Conservation (phyloP, 345 rosid species). For the Corymbia maculata region DNA sequence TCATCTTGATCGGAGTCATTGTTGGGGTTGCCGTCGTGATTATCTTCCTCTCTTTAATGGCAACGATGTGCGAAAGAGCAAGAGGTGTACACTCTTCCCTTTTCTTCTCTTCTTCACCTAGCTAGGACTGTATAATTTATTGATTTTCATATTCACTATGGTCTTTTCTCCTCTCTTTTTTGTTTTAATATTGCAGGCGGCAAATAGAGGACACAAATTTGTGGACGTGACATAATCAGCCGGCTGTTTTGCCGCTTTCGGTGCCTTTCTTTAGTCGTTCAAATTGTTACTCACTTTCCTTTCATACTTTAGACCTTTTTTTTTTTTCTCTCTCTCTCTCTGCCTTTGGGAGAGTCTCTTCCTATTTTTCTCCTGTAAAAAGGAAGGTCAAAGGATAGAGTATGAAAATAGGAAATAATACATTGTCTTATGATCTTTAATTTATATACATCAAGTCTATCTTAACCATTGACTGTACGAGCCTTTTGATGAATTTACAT, state of each 20-base stretch:
- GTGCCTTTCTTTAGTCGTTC: background rate
- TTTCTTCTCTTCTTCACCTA: background rate
- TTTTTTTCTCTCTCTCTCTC: background rate
- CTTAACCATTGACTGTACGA: background rate
- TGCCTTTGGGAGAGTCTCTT: background rate
- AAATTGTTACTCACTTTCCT: background rate
- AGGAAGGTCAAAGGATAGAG: background rate
- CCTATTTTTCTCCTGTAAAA: background rate
- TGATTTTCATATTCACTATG: background rate
- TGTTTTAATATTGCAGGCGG: background rate
- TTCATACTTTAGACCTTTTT: background rate
- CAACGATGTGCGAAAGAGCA: constrained; percentile 46
- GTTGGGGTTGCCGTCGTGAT: constrained; percentile 76
- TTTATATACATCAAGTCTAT: background rate
- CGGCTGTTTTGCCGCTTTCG: background rate
- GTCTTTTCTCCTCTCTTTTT: background rate
- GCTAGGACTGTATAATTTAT: background rate
- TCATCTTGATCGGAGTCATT: constrained; percentile 72
- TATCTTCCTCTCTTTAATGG: constrained; percentile 49
- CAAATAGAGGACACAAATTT: background rate
- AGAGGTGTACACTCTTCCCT: background rate
- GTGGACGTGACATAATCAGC: background rate
- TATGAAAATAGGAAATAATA: background rate
- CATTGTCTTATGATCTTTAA: background rate
- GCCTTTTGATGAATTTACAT: too few species aligned